Percentiles rank a stretch among this genome's conserved stretches.
These are phyloP conservation scores for Cryomyces minteri DNA, from an alignment of 495 filamentous ascomycete species.

Conservation along the genomic window DNA sequence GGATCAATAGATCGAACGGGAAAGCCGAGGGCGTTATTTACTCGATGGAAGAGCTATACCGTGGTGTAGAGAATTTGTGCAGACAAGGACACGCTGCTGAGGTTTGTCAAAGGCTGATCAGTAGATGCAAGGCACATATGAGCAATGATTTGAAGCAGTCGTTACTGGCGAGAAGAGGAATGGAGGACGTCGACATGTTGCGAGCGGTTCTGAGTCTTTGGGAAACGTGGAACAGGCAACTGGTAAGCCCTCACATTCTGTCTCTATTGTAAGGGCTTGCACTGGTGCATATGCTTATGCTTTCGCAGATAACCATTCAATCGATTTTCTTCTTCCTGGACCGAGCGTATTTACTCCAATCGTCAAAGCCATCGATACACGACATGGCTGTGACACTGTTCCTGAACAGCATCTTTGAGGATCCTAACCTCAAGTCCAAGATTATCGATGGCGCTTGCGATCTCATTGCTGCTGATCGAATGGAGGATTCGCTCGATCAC, in stretches of 20 bases:
- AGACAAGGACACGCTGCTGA: slow-evolving; percentile 48
- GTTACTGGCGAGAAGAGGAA: slow-evolving; percentile 30
- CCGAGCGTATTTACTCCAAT: slow-evolving; percentile 64
- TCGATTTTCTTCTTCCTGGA: slow-evolving; percentile 88
- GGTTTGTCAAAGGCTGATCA: slow-evolving; percentile 41
- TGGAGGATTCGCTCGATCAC: slow-evolving; percentile 29
- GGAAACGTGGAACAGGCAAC: slow-evolving; percentile 59
- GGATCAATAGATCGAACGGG: neutral
- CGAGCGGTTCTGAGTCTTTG: slow-evolving; percentile 48
- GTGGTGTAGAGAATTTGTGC: slow-evolving; percentile 79
- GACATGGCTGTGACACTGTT: slow-evolving; percentile 38
- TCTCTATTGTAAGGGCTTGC: neutral
- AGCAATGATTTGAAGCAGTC: slow-evolving; percentile 31
- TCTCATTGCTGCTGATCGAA: slow-evolving; percentile 55
- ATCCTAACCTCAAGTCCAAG: slow-evolving; percentile 29
- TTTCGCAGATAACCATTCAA: slow-evolving; percentile 46
- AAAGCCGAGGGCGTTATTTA: slow-evolving; percentile 29
- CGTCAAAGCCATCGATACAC: slow-evolving; percentile 33
- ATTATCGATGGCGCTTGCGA: slow-evolving; percentile 57
- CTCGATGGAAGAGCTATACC: slow-evolving; percentile 75
- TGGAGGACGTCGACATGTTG: slow-evolving; percentile 43
- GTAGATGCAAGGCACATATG: slow-evolving; percentile 45
- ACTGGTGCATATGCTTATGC: neutral
- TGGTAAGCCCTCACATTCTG: slow-evolving; percentile 29
- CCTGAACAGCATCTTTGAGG: slow-evolving; percentile 34